phyloP scores from a whole-genome alignment of 1,139 yeast species.

The Yamadazyma diospyri region DNA sequence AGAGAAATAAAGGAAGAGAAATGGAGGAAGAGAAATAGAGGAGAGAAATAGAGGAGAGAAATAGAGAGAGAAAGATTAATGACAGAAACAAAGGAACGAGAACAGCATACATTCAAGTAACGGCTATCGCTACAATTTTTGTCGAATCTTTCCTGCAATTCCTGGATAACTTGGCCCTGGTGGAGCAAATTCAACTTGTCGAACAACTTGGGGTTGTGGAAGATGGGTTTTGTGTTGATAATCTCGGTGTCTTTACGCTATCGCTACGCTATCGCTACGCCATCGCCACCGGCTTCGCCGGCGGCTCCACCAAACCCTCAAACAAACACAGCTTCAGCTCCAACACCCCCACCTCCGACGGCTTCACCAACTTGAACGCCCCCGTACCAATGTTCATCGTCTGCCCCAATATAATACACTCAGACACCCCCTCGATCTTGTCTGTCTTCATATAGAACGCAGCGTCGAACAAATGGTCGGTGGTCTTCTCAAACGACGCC shows the following conservation, averaged over 20 bases:
- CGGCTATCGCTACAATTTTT: background rate
- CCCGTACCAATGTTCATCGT: conserved; percentile 98
- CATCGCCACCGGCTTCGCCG: no score
- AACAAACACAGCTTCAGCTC: conserved; percentile 55
- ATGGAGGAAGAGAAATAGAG: background rate
- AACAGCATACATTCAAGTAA: background rate
- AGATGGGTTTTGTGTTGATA: conserved; percentile 52
- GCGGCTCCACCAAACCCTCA: no score
- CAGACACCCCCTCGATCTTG: conserved; percentile 95
- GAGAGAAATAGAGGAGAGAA: background rate
- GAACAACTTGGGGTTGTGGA: conserved; percentile 33
- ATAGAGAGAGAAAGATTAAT: conserved; percentile 1
- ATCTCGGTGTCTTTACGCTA: conserved; percentile 49
- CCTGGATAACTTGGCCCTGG: background rate
- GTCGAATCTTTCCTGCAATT: background rate
- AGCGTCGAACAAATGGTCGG: conserved; percentile 97
- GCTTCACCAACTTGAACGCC: conserved; percentile 79
- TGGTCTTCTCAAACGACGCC: conserved; percentile 97
- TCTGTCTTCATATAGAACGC: conserved; percentile 97
- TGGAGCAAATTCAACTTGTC: background rate
- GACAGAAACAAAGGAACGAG: background rate
- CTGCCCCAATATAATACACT: conserved; percentile 95
- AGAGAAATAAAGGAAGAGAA: background rate
- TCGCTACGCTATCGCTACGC: no score
- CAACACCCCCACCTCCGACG: conserved; percentile 47